Base-by-base conservation (phyloP, 148 eudicot species). In the Fallopia convolvulus region DNA sequence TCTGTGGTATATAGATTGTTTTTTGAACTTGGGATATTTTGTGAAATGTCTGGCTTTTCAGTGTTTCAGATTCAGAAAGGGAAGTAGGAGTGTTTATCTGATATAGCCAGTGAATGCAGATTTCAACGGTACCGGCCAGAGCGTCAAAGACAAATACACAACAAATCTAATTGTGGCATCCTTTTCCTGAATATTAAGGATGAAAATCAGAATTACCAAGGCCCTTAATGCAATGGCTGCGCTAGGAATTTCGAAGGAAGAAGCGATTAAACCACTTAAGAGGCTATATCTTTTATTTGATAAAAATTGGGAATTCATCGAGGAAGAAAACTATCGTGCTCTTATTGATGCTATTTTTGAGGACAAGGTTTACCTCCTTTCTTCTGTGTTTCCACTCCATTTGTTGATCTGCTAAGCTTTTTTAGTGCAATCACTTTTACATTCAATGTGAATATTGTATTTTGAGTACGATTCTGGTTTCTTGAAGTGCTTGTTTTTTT, bases 291-390 rank as follows among this genome's bases (percentile, higher is more conserved):
- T 78, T 17, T 40, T 92, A 76, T 92, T 84, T 77, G 84, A 87
- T 72, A 72, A 78, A 44, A 85, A 89, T 6, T 92, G 94, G 95
- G 89, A 84, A 53, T 86, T 90, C 74, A 88, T 90, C 21, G 91
- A 90, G 75, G 88, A 83, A 14, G 88, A 88, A 39, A 83, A 90
- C 70, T 90, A 86, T 71, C 87, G 89, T 55, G 83, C 74, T 52
- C 91, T 92, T 79, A 84, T 82, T 76, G 94, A 90, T 85, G 91
- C 95, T 50, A 86, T 92, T 74, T 88, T 92, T 74, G 94, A 92
- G 48, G 18, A 23, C 42, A 80, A 74, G 65, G 84, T 84, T 13
- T 83, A 82, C 21, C 46, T 86, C 89, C 89, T 90, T 78, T 60
- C 14, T 40, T 75, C 26, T 33, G 74, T 53, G 9, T 15, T 33